These are phyloP conservation scores for Citrus glauca DNA, from an alignment of 345 rosid genomes.

Conservation along the genomic window DNA sequence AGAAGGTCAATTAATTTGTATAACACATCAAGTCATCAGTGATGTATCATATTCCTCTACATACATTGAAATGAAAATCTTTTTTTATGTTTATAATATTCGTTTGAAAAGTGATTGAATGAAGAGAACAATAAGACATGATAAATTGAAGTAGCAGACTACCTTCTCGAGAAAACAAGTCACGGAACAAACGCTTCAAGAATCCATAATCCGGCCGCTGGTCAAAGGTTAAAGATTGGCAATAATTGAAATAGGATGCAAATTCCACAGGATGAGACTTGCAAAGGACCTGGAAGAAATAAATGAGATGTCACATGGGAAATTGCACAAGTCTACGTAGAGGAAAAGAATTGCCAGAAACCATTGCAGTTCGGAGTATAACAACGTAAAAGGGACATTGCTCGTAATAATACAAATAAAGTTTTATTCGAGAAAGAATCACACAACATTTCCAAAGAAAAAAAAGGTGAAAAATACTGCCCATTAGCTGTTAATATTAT, in stretches of 20 bases:
- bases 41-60: neutral
- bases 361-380: neutral
- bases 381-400: neutral
- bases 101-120: neutral
- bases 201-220: constrained; percentile 88
- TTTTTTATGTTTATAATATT: neutral
- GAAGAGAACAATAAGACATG: neutral
- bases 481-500: neutral
- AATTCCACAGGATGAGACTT: constrained; percentile 66
- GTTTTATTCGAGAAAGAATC: neutral
- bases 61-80: neutral
- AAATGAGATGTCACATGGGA: neutral
- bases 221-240: constrained; percentile 78
- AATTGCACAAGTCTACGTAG: neutral
- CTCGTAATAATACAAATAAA: neutral
- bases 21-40: neutral
- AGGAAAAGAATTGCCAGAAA: neutral
- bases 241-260: constrained; percentile 82
- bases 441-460: constrained; percentile 5
- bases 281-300: constrained; percentile 59
- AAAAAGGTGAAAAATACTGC: neutral
- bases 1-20: neutral
- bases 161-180: constrained; percentile 81
- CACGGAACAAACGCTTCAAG: constrained; percentile 74
- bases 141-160: neutral